phyloP scores from a whole-genome alignment of 768 basidiomycete species.

The Jaapia argillacea region DNA sequence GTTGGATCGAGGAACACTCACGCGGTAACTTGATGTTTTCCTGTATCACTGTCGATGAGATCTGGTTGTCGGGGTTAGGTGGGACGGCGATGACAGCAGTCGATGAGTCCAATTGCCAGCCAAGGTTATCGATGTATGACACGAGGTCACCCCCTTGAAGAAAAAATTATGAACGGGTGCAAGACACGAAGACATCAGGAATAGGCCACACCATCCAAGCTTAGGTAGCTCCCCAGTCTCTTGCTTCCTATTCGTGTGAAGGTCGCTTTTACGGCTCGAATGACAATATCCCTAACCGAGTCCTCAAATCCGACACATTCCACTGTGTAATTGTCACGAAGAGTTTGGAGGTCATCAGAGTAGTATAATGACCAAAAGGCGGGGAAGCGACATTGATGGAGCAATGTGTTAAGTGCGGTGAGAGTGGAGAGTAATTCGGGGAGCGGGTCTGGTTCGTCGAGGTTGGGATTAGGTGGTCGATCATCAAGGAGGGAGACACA shows the following conservation, averaged over 20 bases:
- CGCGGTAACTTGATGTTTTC: slow-evolving; percentile 76
- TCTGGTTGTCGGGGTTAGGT: slow-evolving; percentile 81
- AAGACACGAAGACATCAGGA: slow-evolving; percentile 1
- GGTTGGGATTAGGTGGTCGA: slow-evolving; percentile 37
- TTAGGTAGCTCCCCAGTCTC: slow-evolving; percentile 62
- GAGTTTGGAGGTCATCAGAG: slow-evolving; percentile 56
- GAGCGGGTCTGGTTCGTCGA: slow-evolving; percentile 79
- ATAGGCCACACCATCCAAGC: slow-evolving; percentile 43
- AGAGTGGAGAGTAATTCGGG: slow-evolving; percentile 60
- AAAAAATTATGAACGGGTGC: not conserved
- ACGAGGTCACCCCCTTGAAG: slow-evolving; percentile 43
- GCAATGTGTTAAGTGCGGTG: slow-evolving; percentile 54
- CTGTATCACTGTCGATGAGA: slow-evolving; percentile 76
- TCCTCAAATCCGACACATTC: slow-evolving; percentile 80
- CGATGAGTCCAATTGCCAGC: slow-evolving; percentile 51
- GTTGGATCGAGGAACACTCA: slow-evolving; percentile 30
- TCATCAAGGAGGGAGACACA: slow-evolving; percentile 90
- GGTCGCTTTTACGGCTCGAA: slow-evolving; percentile 68
- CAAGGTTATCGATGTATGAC: slow-evolving; percentile 50
- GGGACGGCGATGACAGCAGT: slow-evolving; percentile 58
- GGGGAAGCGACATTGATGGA: slow-evolving; percentile 81
- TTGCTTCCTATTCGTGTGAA: slow-evolving; percentile 65
- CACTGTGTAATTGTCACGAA: slow-evolving; percentile 81
- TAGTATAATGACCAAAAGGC: slow-evolving; percentile 75
- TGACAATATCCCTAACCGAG: slow-evolving; percentile 66